A percentile compares a stretch with the other conserved stretches of the same genome.
Evolutionary conservation across 192 early-diverging fungal species (phyloP).

Genomic region (Coemansia asiatica): DNA sequence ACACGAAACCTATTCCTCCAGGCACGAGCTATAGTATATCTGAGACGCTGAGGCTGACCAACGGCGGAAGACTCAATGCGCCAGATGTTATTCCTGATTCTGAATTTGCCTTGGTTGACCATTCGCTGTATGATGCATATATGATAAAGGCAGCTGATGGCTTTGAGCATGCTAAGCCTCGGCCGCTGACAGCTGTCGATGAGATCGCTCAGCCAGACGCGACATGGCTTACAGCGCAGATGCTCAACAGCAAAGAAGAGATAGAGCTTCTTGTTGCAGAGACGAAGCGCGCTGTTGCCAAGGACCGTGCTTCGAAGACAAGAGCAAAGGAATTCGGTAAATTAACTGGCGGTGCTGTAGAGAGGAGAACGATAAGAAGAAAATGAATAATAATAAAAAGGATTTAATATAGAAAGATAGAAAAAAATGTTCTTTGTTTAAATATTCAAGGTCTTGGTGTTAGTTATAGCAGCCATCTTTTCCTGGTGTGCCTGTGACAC

Average conservation of each 20-base stretch:
- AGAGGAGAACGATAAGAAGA: background rate
- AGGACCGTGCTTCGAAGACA: conserved; percentile 1
- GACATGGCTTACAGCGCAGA: conserved; percentile 41
- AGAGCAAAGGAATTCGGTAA: no score
- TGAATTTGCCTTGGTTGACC: conserved; percentile 22
- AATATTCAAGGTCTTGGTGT: conserved; percentile 28
- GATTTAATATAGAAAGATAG: background rate
- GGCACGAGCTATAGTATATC: conserved; percentile 46
- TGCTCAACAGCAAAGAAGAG: conserved; percentile 14
- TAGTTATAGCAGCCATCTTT: conserved; percentile 62
- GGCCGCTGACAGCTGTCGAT: background rate
- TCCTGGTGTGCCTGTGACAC: conserved; percentile 66
- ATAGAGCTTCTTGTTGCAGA: conserved; percentile 11
- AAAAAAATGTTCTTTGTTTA: background rate
- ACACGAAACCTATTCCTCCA: conserved; percentile 58
- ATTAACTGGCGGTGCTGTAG: background rate
- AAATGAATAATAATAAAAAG: no score
- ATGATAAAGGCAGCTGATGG: background rate
- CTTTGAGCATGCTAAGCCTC: background rate
- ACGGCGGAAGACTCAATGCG: conserved; percentile 19
- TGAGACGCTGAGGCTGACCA: conserved; percentile 25
- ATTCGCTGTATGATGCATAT: conserved; percentile 8
- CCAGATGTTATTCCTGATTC: background rate
- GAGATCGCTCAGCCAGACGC: conserved; percentile 13
- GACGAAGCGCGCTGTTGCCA: no score